Evolutionary conservation across 1,284 basidiomycete species (phyloP).

Genomic region (Cutaneotrichosporon arboriforme): DNA sequence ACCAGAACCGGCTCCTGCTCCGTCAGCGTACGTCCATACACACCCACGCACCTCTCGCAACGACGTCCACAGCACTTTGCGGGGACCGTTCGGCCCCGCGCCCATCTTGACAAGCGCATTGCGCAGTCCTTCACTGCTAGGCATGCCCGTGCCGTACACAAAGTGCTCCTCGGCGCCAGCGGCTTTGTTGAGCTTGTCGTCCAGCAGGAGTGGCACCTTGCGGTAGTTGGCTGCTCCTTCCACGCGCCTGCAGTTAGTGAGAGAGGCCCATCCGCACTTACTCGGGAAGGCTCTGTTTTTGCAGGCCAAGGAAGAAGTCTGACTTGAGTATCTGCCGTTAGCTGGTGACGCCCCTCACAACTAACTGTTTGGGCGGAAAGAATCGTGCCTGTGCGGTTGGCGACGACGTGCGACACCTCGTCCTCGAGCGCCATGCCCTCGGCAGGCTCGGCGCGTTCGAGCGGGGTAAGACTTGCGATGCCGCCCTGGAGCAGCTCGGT

Average conservation of each 20-base stretch:
- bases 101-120: slow-evolving; percentile 74
- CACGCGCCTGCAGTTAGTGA: slow-evolving; percentile 59
- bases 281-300: slow-evolving; percentile 93
- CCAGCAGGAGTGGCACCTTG: slow-evolving; percentile 62
- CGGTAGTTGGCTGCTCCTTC: slow-evolving; percentile 92
- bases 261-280: slow-evolving; percentile 47
- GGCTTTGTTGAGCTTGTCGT: slow-evolving; percentile 20
- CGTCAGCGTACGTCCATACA: not conserved
- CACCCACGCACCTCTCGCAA: slow-evolving; percentile 63
- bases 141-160: slow-evolving; percentile 75
- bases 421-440: slow-evolving; percentile 75
- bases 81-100: slow-evolving; percentile 65
- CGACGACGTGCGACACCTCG: slow-evolving; percentile 78
- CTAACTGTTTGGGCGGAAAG: slow-evolving; percentile 56
- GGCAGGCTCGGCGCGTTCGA: slow-evolving; percentile 67
- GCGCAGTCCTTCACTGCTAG: slow-evolving; percentile 53
- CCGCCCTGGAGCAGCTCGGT: slow-evolving; percentile 81
- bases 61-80: slow-evolving; percentile 82
- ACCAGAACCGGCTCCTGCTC: slow-evolving; percentile 72
- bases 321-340: slow-evolving; percentile 72
- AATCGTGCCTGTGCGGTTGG: slow-evolving; percentile 77
- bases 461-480: slow-evolving; percentile 72
- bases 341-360: slow-evolving; percentile 46
- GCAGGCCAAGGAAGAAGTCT: slow-evolving; percentile 90
- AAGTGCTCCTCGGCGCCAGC: slow-evolving; percentile 54